Conservation (phyloP, 148 eudicot genomes). For the Diospyros lotus region DNA sequence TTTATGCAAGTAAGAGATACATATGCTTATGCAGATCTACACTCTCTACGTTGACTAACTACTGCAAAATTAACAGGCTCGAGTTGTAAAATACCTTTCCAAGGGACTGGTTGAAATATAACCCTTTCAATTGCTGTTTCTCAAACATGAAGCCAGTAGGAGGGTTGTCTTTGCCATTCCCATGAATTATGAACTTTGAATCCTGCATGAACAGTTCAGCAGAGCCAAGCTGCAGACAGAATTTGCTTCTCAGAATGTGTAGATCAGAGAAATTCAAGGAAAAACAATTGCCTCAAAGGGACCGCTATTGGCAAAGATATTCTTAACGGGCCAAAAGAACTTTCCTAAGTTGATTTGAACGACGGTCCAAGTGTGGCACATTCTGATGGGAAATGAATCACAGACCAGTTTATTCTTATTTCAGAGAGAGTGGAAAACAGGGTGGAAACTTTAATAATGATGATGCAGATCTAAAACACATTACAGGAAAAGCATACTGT, state of each 20-base stretch:
- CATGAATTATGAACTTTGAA: slow-evolving; percentile 74
- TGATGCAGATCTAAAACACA: no score
- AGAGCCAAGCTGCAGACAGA: slow-evolving; percentile 80
- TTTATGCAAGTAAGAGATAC: not conserved
- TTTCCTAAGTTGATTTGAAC: not conserved
- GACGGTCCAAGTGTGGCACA: not conserved
- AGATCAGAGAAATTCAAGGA: not conserved
- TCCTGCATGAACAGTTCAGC: slow-evolving; percentile 80
- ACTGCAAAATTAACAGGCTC: not conserved
- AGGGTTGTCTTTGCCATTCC: slow-evolving; percentile 78
- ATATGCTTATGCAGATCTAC: not conserved
- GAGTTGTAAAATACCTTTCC: slow-evolving; percentile 53
- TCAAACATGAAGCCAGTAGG: slow-evolving; percentile 92
- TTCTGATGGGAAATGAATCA: not conserved
- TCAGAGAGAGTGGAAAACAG: no score
- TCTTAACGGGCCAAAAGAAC: not conserved
- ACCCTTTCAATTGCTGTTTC: slow-evolving; percentile 72
- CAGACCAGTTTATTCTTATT: not conserved
- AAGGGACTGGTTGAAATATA: slow-evolving; percentile 94
- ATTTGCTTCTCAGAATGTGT: slow-evolving; percentile 3
- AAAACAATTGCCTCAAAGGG: not conserved
- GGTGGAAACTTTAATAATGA: no score
- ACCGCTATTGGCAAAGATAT: not conserved
- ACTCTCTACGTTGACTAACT: not conserved
- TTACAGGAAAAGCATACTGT: no score